Evolutionary conservation across 2,329 filamentous ascomycete species (phyloP).

Genomic region (Kalaharituber pfeilii): DNA sequence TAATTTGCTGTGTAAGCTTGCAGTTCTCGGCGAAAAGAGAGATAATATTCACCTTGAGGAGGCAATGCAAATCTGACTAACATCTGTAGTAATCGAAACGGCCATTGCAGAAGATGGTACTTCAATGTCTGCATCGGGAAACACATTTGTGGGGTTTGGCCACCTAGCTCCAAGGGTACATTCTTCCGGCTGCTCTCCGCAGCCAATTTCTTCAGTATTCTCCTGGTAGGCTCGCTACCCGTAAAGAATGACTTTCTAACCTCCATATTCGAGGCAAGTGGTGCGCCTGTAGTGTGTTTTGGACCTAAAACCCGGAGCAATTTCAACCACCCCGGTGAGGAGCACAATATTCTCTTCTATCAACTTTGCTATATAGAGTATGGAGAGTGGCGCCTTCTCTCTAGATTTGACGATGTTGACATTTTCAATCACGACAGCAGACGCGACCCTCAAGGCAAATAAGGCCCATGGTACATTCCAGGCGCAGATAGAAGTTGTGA

Average conservation of each 20-base stretch:
- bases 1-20: no score
- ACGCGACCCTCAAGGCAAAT: conserved; percentile 25
- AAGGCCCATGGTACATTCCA: not conserved
- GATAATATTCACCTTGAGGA: not conserved
- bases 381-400: conserved; percentile 31
- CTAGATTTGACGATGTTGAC: conserved; percentile 27
- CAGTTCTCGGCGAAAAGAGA: not conserved
- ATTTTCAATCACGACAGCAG: conserved; percentile 26
- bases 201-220: conserved; percentile 61
- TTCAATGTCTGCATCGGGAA: conserved; percentile 60
- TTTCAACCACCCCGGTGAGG: conserved; percentile 30
- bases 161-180: conserved; percentile 80
- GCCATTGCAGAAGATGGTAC: conserved; percentile 63
- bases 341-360: conserved; percentile 30
- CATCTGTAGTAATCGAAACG: not conserved
- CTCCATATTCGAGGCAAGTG: conserved; percentile 42
- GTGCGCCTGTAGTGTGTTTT: conserved; percentile 25
- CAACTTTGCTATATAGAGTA: conserved; percentile 27
- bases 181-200: conserved; percentile 62
- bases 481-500: not conserved
- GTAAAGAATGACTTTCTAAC: conserved; percentile 84
- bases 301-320: conserved; percentile 37
- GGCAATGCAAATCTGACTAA: not conserved
- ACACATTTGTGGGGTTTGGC: conserved; percentile 66
- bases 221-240: conserved; percentile 66